Base-by-base conservation (phyloP, 2,329 filamentous ascomycete genomes). In the Botrytis porri region DNA sequence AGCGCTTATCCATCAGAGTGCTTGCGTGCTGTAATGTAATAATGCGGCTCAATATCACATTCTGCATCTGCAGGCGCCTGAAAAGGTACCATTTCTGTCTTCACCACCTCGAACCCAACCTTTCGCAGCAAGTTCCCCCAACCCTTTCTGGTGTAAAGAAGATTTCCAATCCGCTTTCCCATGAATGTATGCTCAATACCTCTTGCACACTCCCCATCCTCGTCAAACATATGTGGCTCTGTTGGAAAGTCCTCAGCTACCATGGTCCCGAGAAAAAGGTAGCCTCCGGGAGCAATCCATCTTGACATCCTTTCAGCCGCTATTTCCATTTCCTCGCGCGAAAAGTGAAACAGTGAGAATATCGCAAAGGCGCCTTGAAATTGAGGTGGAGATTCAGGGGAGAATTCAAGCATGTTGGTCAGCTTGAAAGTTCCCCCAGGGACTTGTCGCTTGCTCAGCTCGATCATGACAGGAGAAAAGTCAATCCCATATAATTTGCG, bases 381-480 rank as follows among this genome's bases (percentile, higher is more conserved):
- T 25, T 48, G 45, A 48, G 45, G 25, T 4, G 18, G n/a, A 25
- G 10, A 43, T n/a, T 29, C n/a, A 22, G 75, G 70, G 14, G 54
- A 51, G 62, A 75, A 77, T n/a, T 75, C 45, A 4, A 74, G 70
- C 74, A 77, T 77, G 10, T 73, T 73, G 18, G 48, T 59, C 43
- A 70, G 20, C 66, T 73, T 48, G 62, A 75, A 77, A 63, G 70
- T 75, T 14, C 66, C 76, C 3, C 67, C 41, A 7, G 74, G 74
- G 29, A 75, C 73, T 69, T 77, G 75, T 45, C 66, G 54, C 20
- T 29, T 57, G 61, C 64, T 61, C 32, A 73, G 60, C 32, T 67
- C 45, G 37, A 73, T 60, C 71, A 73, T 77, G 76, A 79, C 81
- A 8, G 81, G 80, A 75, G 83, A 82, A 72, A 83, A 65, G 65